Evolutionary conservation across 306 rosid genomes (phyloP), one percentile per base, ranked within the genome.

Genomic region (Cucurbita argyrosperma): DNA sequence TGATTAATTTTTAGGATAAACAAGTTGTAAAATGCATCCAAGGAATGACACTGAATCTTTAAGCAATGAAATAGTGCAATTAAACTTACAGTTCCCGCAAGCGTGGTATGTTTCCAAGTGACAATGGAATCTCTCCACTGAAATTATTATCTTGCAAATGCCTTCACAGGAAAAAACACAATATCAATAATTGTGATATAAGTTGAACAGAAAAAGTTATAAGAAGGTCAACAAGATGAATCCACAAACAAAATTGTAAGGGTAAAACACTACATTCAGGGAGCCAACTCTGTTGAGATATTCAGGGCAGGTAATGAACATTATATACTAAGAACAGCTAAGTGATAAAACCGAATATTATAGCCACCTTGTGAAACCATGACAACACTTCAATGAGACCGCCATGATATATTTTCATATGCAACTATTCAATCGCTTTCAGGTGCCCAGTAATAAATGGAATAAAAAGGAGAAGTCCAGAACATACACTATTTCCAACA

Each of bases 101-200:
- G 78, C 72, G 71, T 61, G 79, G 74, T 61, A 87, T 79, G 79
- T 82, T 46, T 73, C 97, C 93, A 23, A 91, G 86, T 68, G 97
- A 85, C 39, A 84, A 84, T 7, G 96, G 96, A 79, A 95, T 87
- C 81, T 76, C 88, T 77, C 99, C 99, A 71, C 51, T 82, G 63
- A 91, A 85, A 71, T 77, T 88, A 82, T 95, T 95, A 60, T 83
- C 87, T 79, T 91, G 93, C 97, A 95, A 79, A 80, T 88, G 91
- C 86, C 97, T 95, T 59, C 75, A 76, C 76, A 76, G 1, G 58
- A 52, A 23, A 18, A 61, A 42, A 66, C 52, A 71, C 39, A 72
- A 63, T 52, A 58, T 75, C 21, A 70, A 53, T 60, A 74, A 71
- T 60, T 18, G 57, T 68, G 71, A 66, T 46, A 62, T 51, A 73